A percentile compares a stretch with the other conserved stretches of the same genome.
Evolutionary conservation across 108 stramenopile genomes (phyloP).

Genomic region (Stephanodiscus triporus): DNA sequence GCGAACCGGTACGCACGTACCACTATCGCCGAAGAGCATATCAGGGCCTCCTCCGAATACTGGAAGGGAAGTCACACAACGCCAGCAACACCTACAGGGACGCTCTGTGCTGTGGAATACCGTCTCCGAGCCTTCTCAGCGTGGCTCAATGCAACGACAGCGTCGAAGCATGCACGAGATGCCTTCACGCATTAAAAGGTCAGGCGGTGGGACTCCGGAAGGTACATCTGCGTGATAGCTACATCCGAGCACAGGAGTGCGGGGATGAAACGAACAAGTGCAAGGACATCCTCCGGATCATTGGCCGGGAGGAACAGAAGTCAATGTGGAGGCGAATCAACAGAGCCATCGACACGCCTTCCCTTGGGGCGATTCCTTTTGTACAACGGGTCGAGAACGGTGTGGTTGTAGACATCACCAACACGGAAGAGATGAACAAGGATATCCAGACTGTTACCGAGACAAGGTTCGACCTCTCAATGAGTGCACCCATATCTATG

Average conservation of each 20-base stretch:
- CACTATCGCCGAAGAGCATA: too few species aligned
- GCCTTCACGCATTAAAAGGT: neutral
- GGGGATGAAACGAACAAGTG: too few species aligned
- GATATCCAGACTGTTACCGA: too few species aligned
- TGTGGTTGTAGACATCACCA: too few species aligned
- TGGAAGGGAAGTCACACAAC: neutral
- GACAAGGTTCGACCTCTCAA: too few species aligned
- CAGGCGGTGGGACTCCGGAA: neutral
- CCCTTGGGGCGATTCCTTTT: neutral
- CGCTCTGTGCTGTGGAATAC: neutral
- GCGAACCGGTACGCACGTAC: too few species aligned
- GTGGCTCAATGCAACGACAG: too few species aligned
- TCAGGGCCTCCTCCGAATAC: neutral
- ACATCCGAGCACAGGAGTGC: too few species aligned
- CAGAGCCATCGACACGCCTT: neutral
- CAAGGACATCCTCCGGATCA: too few species aligned
- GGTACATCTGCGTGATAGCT: neutral
- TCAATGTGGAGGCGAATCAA: too few species aligned
- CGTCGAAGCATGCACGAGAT: neutral
- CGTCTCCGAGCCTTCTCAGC: neutral
- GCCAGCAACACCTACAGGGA: neutral
- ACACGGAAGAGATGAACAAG: too few species aligned
- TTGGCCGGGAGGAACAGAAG: too few species aligned
- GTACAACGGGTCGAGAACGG: neutral
- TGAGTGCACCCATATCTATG: neutral